Evolutionary conservation across 257 asterid species (phyloP).

Genomic region (Marsdenia floribunda): DNA sequence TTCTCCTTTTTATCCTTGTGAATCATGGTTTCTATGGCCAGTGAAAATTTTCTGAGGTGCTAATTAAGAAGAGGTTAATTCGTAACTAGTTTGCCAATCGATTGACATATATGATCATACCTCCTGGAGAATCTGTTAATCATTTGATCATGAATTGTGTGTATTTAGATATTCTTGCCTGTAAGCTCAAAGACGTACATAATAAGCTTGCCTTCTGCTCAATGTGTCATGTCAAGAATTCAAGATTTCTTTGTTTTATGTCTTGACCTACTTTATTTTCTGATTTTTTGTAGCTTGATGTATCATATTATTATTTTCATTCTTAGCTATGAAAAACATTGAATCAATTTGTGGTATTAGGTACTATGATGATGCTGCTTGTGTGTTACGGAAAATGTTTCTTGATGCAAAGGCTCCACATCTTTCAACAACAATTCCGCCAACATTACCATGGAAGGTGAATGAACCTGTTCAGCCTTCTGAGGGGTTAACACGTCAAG

Average conservation of each 20-base stretch:
- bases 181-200: too few relatives aligned
- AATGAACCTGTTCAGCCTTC: slow-evolving; percentile 75
- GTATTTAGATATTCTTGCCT: too few relatives aligned
- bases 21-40: neutral
- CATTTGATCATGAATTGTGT: too few relatives aligned
- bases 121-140: neutral
- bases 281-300: neutral
- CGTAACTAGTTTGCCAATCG: neutral
- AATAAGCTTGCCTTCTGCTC: neutral
- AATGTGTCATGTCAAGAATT: neutral
- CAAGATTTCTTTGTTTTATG: neutral
- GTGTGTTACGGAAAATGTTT: slow-evolving; percentile 89
- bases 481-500: slow-evolving; percentile 92
- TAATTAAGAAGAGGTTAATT: neutral
- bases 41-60: neutral
- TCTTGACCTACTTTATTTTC: neutral
- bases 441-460: slow-evolving; percentile 85
- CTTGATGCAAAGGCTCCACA: slow-evolving; percentile 98
- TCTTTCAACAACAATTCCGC: slow-evolving; percentile 83
- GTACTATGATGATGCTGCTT: slow-evolving; percentile 93
- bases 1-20: neutral
- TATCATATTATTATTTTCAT: neutral
- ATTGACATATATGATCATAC: neutral
- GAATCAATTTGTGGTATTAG: slow-evolving; percentile 29
- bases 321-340: slow-evolving; percentile 7